A percentile compares a stretch with the other conserved stretches of the same genome.
Evolutionary conservation across 2,329 filamentous ascomycete genomes (phyloP).

Genomic region (Alternaria ventricosa): DNA sequence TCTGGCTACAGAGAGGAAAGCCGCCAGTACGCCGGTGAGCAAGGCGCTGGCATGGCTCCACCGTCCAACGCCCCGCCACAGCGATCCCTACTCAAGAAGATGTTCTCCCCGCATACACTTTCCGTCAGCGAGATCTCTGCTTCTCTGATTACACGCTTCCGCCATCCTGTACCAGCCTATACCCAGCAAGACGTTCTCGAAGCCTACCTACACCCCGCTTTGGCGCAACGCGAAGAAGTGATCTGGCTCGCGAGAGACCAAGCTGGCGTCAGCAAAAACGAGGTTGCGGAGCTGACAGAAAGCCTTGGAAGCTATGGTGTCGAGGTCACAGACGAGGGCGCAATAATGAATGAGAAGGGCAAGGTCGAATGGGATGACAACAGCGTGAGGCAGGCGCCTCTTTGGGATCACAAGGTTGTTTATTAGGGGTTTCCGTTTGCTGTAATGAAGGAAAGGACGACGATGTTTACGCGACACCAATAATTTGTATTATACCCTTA

Average conservation of each 20-base stretch:
- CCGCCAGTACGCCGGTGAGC: neutral
- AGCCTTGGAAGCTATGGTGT: constrained; percentile 39
- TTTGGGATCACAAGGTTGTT: constrained; percentile 5
- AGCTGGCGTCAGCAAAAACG: constrained; percentile 51
- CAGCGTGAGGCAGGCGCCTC: constrained; percentile 5
- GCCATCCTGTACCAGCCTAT: constrained; percentile 13
- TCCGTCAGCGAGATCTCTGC: constrained; percentile 16
- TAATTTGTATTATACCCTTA: neutral
- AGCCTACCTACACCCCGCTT: constrained; percentile 21
- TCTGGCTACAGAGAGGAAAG: constrained; percentile 1
- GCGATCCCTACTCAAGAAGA: constrained; percentile 5
- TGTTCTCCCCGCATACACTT: constrained; percentile 11
- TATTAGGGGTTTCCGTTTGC: neutral
- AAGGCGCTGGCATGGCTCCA: constrained; percentile 4
- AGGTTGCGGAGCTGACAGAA: constrained; percentile 50
- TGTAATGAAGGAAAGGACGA: no score
- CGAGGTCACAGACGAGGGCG: constrained; percentile 53
- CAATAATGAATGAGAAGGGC: constrained; percentile 54
- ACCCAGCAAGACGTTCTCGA: constrained; percentile 18
- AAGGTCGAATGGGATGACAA: constrained; percentile 49
- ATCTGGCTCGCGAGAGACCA: constrained; percentile 40
- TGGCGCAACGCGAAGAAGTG: constrained; percentile 13
- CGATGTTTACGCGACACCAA: neutral
- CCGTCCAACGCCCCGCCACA: neutral
- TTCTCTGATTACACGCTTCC: constrained; percentile 12